Evolutionary conservation across 345 rosid genomes (phyloP).

Genomic region (Heritiera fomes): DNA sequence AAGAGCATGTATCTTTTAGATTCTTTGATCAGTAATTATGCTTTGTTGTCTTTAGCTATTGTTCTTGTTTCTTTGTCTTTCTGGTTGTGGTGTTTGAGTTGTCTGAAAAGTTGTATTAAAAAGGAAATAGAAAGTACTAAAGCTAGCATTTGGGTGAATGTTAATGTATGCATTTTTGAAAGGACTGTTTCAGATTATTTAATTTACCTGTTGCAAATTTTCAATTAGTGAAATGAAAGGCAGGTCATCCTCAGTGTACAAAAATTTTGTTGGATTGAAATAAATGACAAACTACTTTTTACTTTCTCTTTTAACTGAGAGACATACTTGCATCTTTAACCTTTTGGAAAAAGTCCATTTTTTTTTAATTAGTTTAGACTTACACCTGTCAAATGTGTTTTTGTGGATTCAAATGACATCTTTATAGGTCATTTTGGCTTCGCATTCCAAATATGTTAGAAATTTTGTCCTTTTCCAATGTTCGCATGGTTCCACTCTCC

Average conservation of each 20-base stretch:
- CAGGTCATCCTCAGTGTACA: not conserved
- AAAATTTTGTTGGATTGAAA: not conserved
- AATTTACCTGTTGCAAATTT: not conserved
- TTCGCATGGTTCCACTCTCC: not conserved
- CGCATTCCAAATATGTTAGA: not conserved
- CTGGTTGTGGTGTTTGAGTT: not conserved
- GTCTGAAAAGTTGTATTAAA: not conserved
- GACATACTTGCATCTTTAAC: not conserved
- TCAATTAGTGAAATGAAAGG: not conserved
- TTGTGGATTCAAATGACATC: not conserved
- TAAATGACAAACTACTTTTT: not conserved
- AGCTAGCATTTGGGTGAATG: not conserved
- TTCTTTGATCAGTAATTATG: not conserved
- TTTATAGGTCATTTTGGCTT: not conserved
- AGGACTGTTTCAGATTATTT: not conserved
- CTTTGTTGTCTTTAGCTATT: not conserved
- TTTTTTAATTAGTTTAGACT: not conserved
- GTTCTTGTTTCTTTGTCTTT: not conserved
- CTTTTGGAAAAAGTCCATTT: not conserved
- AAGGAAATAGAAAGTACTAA: not conserved
- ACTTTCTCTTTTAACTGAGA: not conserved
- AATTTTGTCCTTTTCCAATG: not conserved
- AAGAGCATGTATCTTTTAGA: not conserved
- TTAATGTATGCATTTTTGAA: not conserved
- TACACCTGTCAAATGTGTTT: not conserved